Base-by-base conservation (phyloP, 2,329 filamentous ascomycete genomes). In the Botrytis medusae region DNA sequence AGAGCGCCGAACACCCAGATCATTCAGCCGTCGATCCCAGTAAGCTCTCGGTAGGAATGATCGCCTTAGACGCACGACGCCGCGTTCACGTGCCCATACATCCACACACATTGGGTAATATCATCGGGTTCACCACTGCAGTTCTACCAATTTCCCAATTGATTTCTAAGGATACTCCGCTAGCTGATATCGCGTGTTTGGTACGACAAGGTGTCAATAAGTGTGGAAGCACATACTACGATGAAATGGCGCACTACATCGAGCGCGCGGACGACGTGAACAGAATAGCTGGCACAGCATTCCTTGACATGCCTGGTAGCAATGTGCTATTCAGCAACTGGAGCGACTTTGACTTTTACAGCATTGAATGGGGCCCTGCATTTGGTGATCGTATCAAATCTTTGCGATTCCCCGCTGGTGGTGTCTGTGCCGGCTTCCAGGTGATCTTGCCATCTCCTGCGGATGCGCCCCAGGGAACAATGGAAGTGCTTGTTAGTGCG, bases 311-410 rank as follows among this genome's bases (percentile, higher is more conserved):
- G 46, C 67, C 67, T 20, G 67, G 67, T 57, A 57, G 51, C 67
- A 69, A 69, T 69, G 46, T 54, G 16, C 46, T 69, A 20, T 32
- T 69, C 7, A 69, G 48, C 37, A 57, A 54, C 29, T 69, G 67
- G 67, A 59, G 32, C 34, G 67, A 59, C 2, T 69, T 69, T 34
- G 67, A 69, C n/a, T 54, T 40, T 9, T 69, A 69, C n/a, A 42
- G 67, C 32, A 69, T 69, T 60, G 67, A 69, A 42, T 69, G 67
- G 67, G 67, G 67, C 22, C 67, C 46, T 22, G 37, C 34, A 60
- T 59, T 69, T 44, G 67, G 67, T 25, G 67, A 59, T 57, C 46
- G 25, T 10, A 60, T 60, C 48, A 54, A 69, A 18, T 40, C 67
- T 54, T 34, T 69, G 42, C 46, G 67, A 59, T 54, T 69, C 37